Evolutionary conservation across 805 yeast genomes (phyloP), one percentile per base, ranked within the genome.

Genomic region (Helenozyma baotianmanensis): DNA sequence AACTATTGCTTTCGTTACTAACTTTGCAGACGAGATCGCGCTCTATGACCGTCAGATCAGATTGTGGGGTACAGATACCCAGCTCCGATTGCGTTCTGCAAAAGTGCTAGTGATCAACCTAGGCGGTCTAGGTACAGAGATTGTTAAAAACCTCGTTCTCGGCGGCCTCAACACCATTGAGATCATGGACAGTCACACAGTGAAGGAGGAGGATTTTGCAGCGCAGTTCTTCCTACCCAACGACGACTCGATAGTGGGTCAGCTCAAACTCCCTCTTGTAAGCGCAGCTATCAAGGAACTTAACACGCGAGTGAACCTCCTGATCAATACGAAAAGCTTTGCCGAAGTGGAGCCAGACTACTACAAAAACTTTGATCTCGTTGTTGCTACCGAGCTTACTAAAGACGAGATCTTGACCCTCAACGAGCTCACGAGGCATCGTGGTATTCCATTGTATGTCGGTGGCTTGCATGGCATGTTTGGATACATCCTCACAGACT

Each of bases 11-110:
- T n/a, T n/a, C n/a, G n/a, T 14, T 14, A 21, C 26, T 31, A 14
- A 31, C 26, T 2, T 23, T 5, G 7, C 39, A 59, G 96, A 88
- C 49, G 97, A 89, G 53, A 77, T 89, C 37, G 96, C 94, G 1
- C 70, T 90, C 14, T 90, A 90, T 53, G 98, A 90, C 58, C 75
- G 98, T 38, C 98, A 90, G 59, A 89, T 90, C 42, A 64, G 98
- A 42, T 69, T 90, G 14, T 90, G 98, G 98, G 98, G 98, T 2
- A 68, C 92, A 53, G 94, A 84, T 21, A 95, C 97, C 3, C 98
- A 90, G 56, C 70, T 76, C 25, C 57, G 78, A 27, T 75, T 90
- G 65, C 71, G 92, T 23, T 74, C 79, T 13, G 80, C 96, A 6
- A 73, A 72, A 27, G 69, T 90, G 4, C 61, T 89, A 27, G 48